Percentiles rank a stretch among this genome's conserved stretches.
Conservation (phyloP, 306 rosid species). For the Comarum palustre region DNA sequence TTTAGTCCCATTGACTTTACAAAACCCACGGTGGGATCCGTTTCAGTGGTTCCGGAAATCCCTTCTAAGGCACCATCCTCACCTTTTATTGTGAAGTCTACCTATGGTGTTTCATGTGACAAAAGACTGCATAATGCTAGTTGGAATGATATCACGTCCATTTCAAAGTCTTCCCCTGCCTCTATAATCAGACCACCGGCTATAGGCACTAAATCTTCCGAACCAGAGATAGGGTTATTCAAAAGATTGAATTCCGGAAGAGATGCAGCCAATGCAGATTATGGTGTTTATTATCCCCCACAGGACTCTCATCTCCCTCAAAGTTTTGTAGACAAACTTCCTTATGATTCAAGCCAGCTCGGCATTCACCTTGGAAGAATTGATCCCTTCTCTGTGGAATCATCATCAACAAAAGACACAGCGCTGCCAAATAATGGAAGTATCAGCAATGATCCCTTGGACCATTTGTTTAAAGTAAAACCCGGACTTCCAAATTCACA, state of each 20-base stretch:
- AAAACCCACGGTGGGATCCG: constrained; percentile 35
- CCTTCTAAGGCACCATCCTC: constrained; percentile 29
- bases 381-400: constrained; percentile 31
- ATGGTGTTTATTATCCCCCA: constrained; percentile 31
- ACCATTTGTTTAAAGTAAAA: constrained; percentile 34
- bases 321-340: constrained; percentile 26
- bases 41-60: constrained; percentile 38
- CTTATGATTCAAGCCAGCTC: constrained; percentile 39
- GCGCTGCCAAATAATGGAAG: constrained; percentile 32
- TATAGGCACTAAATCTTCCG: constrained; percentile 34
- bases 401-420: constrained; percentile 36
- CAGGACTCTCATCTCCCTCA: constrained; percentile 34
- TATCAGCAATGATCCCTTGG: constrained; percentile 31
- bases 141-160: constrained; percentile 22
- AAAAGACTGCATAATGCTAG: constrained; percentile 33
- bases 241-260: constrained; percentile 35
- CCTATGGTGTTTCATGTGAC: constrained; percentile 34
- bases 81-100: constrained; percentile 32
- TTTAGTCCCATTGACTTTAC: constrained; percentile 37
- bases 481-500: constrained; percentile 38
- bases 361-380: constrained; percentile 43
- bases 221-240: constrained; percentile 26
- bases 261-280: constrained; percentile 29
- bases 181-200: constrained; percentile 29
- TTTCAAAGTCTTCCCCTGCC: constrained; percentile 22